Base-by-base conservation (phyloP, 306 rosid species). In the Prunus mira region DNA sequence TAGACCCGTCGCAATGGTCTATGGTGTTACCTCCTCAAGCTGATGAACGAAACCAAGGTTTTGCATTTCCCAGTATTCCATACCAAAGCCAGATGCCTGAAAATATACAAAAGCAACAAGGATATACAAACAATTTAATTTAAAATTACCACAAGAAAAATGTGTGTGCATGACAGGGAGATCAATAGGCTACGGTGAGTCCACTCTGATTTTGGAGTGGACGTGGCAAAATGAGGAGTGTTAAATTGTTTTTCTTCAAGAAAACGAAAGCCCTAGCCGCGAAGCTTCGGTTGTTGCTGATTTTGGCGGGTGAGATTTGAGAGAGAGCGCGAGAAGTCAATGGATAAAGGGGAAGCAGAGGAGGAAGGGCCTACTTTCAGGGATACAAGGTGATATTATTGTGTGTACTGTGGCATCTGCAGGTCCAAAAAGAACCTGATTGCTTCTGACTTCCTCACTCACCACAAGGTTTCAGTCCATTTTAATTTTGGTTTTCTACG, bases 391-490 rank as follows among this genome's bases (percentile, higher is more conserved):
- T 88, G 93, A 27, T 87, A 86, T 74, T 84, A 25, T 64, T 90
- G 93, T 47, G 77, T 83, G 4, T 87, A 67, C 68, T 89, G 96
- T 49, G 93, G 93, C 3, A 80, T 91, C 72, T 89, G 92, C 46
- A 81, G 97, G 28, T 91, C 92, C 77, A 88, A 93, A 69, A 87
- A 88, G 82, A 12, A 83, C 56, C 82, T 93, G 20, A 86, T 91
- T 62, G 68, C 84, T 17, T 75, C 91, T 17, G 97, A 91, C 60
- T 60, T 89, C 49, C 82, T 84, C 56, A 64, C 77, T 20, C 81
- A 84, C 54, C 98, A 93, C 81, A 87, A 89, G 93, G 98, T 93
- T 60, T 64, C 43, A 12, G 69, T 24, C 32, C 27, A 46, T 51
- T 17, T 49, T 30, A 61, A 27, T 20, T 46, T 19, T 13, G 14